Percentiles rank a stretch among this genome's conserved stretches.
Evolutionary conservation across 2,329 filamentous ascomycete species (phyloP).

Genomic region (Capronia americana): DNA sequence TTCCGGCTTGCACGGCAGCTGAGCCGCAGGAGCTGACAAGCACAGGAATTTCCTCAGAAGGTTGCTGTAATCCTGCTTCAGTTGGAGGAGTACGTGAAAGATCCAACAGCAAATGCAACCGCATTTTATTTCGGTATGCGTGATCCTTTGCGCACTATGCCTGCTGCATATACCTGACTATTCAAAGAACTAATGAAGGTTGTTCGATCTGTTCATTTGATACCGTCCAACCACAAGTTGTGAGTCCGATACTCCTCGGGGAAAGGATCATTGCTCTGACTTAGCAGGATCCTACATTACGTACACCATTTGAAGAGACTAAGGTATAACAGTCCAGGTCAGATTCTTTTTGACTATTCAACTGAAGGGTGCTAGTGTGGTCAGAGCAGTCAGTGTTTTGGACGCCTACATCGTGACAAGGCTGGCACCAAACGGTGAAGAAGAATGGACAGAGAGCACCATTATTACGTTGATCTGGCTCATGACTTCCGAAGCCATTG

Average conservation of each 20-base stretch:
- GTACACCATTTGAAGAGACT: conserved; percentile 68
- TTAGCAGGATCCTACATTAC: conserved; percentile 64
- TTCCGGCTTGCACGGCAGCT: conserved; percentile 31
- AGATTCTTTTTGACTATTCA: conserved; percentile 43
- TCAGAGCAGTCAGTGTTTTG: conserved; percentile 57
- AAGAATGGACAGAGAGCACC: conserved; percentile 71
- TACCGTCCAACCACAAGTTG: conserved; percentile 68
- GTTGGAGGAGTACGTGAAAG: conserved; percentile 66
- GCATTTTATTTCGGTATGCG: conserved; percentile 50
- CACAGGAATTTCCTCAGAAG: conserved; percentile 64
- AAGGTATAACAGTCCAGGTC: conserved; percentile 52
- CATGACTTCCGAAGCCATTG: conserved; percentile 40
- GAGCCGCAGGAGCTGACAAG: conserved; percentile 7
- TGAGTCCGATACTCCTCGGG: conserved; percentile 40
- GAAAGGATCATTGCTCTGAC: background rate
- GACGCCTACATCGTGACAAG: conserved; percentile 68
- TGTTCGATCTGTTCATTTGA: conserved; percentile 65
- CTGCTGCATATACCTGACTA: conserved; percentile 44
- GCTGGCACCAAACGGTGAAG: conserved; percentile 58
- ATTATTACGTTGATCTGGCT: conserved; percentile 74
- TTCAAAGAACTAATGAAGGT: conserved; percentile 61
- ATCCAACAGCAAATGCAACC: conserved; percentile 45
- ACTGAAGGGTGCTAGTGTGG: conserved; percentile 41
- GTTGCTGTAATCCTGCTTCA: conserved; percentile 71
- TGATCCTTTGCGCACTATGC: conserved; percentile 29